phyloP scores from a whole-genome alignment of 2,329 filamentous ascomycete genomes.

The Diaporthe sp. region DNA sequence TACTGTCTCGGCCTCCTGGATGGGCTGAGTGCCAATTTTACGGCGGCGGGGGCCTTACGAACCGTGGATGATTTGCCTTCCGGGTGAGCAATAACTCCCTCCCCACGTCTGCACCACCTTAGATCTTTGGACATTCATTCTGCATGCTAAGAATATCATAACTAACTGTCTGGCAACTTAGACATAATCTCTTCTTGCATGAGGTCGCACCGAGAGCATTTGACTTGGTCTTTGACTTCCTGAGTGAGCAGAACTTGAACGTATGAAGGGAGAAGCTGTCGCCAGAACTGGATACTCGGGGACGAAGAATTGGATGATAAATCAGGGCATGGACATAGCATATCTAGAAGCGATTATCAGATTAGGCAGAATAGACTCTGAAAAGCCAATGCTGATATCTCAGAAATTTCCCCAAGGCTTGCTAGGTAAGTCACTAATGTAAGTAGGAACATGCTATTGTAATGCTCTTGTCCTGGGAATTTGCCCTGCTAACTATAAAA shows the following conservation, averaged over 20 bases:
- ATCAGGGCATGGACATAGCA: no score
- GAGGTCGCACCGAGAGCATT: constrained; percentile 47
- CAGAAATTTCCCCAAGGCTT: no score
- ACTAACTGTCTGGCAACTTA: constrained; percentile 26
- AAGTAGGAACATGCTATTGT: no score
- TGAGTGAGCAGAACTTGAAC: constrained; percentile 40
- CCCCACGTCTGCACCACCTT: neutral
- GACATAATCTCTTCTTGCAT: constrained; percentile 49
- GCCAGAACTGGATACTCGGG: neutral
- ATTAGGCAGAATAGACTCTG: no score
- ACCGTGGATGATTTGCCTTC: constrained; percentile 48
- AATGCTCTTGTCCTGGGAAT: no score
- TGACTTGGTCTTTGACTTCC: constrained; percentile 46
- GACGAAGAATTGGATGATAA: neutral
- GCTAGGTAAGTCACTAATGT: no score
- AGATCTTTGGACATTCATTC: no score
- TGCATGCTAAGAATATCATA: no score
- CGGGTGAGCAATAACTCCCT: constrained; percentile 44
- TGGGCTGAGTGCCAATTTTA: constrained; percentile 41
- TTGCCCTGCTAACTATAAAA: no score
- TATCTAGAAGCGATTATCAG: no score
- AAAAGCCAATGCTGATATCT: no score
- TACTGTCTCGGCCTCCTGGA: constrained; percentile 47
- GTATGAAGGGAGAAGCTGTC: neutral
- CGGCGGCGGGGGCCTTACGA: constrained; percentile 43